Conservation (phyloP, 2,329 filamentous ascomycete genomes). For the Botrytis hyacinthi region DNA sequence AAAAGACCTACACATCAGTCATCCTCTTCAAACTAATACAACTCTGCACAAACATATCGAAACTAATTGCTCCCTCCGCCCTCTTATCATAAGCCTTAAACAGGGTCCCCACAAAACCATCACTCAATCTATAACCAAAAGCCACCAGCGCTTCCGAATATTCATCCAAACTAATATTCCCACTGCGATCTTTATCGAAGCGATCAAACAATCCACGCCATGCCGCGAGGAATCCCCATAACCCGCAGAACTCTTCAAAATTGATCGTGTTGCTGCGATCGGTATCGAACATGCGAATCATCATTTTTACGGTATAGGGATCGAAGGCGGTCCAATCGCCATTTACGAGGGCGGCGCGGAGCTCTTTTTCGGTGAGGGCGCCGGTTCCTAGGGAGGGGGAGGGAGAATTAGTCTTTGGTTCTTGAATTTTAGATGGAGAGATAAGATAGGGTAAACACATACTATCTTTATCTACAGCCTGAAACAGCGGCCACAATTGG, state of each 20-base stretch:
- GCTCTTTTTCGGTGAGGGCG: constrained; percentile 79
- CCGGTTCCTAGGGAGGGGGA: constrained; percentile 58
- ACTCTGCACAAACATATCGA: constrained; percentile 95
- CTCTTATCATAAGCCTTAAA: constrained; percentile 88
- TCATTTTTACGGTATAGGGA: constrained; percentile 91
- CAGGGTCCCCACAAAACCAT: constrained; percentile 77
- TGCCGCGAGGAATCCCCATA: constrained; percentile 93
- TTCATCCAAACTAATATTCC: constrained; percentile 81
- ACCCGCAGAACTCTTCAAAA: constrained; percentile 92
- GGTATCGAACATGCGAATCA: constrained; percentile 99
- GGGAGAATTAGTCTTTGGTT: constrained; percentile 14
- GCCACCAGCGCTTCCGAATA: constrained; percentile 88
- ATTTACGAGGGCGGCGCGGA: constrained; percentile 89
- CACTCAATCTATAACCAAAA: constrained; percentile 88
- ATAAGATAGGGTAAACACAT: constrained; percentile 26
- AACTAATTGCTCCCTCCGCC: constrained; percentile 71
- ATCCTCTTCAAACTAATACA: constrained; percentile 97
- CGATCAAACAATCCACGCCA: constrained; percentile 95
- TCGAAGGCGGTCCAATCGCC: constrained; percentile 96
- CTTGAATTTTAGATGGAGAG: neutral
- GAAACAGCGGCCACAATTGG: constrained; percentile 81
- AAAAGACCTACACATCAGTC: constrained; percentile 72
- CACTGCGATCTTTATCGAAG: constrained; percentile 84
- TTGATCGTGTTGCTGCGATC: constrained; percentile 86
- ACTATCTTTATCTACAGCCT: constrained; percentile 86